phyloP scores from a whole-genome alignment of 2,329 filamentous ascomycete genomes.

The Colletotrichum lindemuthianum region DNA sequence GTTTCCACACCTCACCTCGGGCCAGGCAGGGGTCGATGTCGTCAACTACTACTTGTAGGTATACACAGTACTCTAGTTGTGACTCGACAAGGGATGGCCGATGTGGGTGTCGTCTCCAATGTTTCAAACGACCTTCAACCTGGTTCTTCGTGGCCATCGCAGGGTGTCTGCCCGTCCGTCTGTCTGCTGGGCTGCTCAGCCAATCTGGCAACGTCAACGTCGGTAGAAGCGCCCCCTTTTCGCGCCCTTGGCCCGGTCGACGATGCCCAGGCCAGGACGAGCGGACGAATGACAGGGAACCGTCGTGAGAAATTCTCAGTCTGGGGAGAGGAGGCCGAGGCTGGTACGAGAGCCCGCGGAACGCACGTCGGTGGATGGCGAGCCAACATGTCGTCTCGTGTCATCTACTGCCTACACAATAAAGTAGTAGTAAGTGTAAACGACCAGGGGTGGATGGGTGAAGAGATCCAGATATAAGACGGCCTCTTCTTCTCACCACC shows the following conservation, averaged over 20 bases:
- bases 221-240: constrained; percentile 19
- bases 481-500: constrained; percentile 4
- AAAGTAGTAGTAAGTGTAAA: neutral
- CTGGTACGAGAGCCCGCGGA: no score
- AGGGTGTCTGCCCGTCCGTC: no score
- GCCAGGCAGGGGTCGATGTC: constrained; percentile 25
- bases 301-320: no score
- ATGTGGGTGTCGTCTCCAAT: neutral
- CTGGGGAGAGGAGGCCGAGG: neutral
- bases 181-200: neutral
- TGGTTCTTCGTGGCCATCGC: no score
- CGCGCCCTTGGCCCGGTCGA: neutral
- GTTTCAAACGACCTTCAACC: constrained; percentile 22
- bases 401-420: no score
- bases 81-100: constrained; percentile 10
- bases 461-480: constrained; percentile 27
- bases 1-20: neutral
- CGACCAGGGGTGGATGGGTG: neutral
- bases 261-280: constrained; percentile 6
- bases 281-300: neutral
- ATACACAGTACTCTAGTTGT: constrained; percentile 23
- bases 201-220: neutral
- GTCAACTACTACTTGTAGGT: no score
- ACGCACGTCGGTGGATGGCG: no score
- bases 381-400: no score